Base-by-base conservation (phyloP, 164 flowering plant genomes). In the Vitis rotundifolia region DNA sequence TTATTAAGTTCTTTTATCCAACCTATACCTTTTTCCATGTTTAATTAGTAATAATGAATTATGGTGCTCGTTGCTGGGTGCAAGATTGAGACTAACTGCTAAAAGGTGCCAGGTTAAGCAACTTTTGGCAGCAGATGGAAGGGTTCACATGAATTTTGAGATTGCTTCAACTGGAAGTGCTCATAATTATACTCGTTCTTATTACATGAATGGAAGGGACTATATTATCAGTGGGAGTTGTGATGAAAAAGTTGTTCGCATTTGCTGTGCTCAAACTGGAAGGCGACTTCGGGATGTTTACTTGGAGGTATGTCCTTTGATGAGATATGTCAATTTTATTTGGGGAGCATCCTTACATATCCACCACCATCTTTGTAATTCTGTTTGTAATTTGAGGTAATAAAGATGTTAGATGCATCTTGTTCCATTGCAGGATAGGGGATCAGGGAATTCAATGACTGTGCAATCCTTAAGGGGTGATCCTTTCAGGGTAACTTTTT, bases 401-500 rank as follows among this genome's bases (percentile, higher is more conserved):
- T 59, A 37, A 59, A 26, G 28, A 13, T 15, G 26, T 47, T 9
- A 48, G 65, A 1, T 59, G 14, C 44, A 3, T n/a, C 64, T 15
- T 59, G 51, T 77, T 49, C 67, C n/a, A 68, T 54, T 82, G 59
- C 85, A 87, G 91, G 84, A 81, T 58, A 67, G 68, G 53, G 71
- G 80, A 18, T 71, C 77, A 5, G 80, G 77, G 44, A 77, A 74
- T 70, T 74, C 83, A 26, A 72, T 81, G 74, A 81, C 76, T 74
- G 89, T 87, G 74, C 89, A 87, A 62, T 87, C 91, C 19, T 76
- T 87, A 76, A 84, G 91, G 73, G 85, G 89, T 59, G 91, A 87
- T 82, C 89, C 91, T 57, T 88, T 80, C 69, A 75, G 89, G 73
- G 88, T 86, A 73, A 76, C 83, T 49, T 62, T 63, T 29, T 3